Conservation (phyloP, 2,329 filamentous ascomycete genomes). For the Thielaviopsis punctulata region DNA sequence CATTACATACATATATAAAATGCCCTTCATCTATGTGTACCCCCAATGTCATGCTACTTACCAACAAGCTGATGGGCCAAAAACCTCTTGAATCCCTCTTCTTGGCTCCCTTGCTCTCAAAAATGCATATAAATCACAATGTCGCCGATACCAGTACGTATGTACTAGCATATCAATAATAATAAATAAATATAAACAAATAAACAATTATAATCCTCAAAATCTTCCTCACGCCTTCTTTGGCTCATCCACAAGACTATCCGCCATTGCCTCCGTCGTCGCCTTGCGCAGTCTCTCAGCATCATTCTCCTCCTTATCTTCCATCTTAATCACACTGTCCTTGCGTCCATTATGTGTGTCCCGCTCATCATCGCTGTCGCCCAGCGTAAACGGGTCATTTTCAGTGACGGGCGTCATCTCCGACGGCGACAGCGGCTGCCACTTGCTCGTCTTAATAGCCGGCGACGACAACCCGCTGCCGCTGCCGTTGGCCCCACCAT, state of each 20-base stretch:
- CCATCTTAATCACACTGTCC: conserved; percentile 26
- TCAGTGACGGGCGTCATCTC: conserved; percentile 36
- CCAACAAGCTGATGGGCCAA: not conserved
- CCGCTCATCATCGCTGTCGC: conserved; percentile 90
- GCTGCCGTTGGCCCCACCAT: not conserved
- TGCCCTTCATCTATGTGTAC: not conserved
- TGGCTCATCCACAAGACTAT: conserved; percentile 31
- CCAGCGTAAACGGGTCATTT: conserved; percentile 90
- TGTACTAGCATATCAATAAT: not conserved
- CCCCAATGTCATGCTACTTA: not conserved
- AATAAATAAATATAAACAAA: not conserved
- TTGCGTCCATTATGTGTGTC: conserved; percentile 21
- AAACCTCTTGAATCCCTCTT: not conserved
- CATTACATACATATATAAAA: not conserved
- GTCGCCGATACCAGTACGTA: not conserved
- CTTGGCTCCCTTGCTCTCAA: not conserved
- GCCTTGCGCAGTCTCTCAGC: conserved; percentile 47
- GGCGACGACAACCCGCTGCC: conserved; percentile 17
- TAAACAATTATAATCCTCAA: not conserved
- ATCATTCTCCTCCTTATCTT: conserved; percentile 37
- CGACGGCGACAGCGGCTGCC: conserved; percentile 80
- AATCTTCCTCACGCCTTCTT: conserved; percentile 13
- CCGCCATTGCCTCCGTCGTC: conserved; percentile 42
- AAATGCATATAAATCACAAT: too few species aligned
- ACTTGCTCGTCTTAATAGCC: conserved; percentile 70